phyloP scores from a whole-genome alignment of 1,284 basidiomycete genomes.

The Rhodotorula sp. region DNA sequence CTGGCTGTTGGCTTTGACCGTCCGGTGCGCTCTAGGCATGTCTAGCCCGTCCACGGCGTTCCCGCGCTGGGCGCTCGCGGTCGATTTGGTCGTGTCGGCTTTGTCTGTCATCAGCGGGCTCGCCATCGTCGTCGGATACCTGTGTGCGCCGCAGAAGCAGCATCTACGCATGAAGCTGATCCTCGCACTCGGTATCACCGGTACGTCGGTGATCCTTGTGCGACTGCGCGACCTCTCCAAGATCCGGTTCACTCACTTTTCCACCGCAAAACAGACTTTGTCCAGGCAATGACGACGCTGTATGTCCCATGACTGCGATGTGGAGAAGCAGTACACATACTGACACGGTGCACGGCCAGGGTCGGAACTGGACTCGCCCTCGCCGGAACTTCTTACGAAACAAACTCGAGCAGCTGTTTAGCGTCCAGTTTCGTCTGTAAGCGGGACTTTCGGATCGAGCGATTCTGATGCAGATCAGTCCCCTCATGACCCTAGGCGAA shows the following conservation, averaged over 20 bases:
- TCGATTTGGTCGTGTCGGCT: not conserved
- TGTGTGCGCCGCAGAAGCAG: slow-evolving; percentile 2
- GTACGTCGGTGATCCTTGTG: slow-evolving; percentile 1
- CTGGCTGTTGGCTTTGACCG: not conserved
- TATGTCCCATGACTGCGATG: not conserved
- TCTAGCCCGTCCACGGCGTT: not conserved
- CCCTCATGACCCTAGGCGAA: not conserved
- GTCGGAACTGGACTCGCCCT: not conserved
- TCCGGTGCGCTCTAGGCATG: not conserved
- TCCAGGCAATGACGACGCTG: slow-evolving; percentile 4
- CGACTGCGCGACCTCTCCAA: not conserved
- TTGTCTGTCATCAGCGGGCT: slow-evolving; percentile 12
- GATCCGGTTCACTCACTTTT: not conserved
- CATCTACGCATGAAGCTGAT: slow-evolving; percentile 28
- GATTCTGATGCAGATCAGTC: no score
- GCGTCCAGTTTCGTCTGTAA: slow-evolving; percentile 24
- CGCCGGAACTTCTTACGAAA: not conserved
- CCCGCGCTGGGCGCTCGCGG: not conserved
- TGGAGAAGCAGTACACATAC: no score
- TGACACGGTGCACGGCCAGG: not conserved
- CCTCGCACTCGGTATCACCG: slow-evolving; percentile 20
- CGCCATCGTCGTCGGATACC: slow-evolving; percentile 16
- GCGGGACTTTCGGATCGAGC: not conserved
- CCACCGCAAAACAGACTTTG: not conserved
- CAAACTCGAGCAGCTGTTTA: slow-evolving; percentile 15